Evolutionary conservation across 2,329 filamentous ascomycete genomes (phyloP), one percentile per base, ranked within the genome.

Genomic region (Cladosporium sp.): DNA sequence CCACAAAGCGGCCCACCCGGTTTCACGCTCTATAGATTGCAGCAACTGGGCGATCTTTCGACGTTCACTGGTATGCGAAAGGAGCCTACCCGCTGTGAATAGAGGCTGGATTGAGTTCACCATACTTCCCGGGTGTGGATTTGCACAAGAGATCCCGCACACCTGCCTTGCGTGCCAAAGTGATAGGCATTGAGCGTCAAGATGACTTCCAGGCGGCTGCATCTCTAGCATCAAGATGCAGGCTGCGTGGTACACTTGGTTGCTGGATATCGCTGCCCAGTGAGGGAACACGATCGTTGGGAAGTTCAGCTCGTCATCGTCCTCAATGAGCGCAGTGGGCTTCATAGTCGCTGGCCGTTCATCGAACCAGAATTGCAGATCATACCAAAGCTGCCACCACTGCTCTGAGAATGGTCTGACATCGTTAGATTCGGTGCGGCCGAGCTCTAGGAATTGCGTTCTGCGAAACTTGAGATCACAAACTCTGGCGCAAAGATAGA

Each of bases 231-330:
- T 64, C 0, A 82, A 64, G 5, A 82, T 64, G 75, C 80, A 80
- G 2, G 79, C 78, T 0, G 79, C 79, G 60, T 83, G 81, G 64
- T 81, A 82, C 0, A 82, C 67, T 62, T 82, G 80, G 60, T 82
- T 83, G 6, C 71, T 72, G 5, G 76, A 70, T 4, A 73, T 63
- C 0, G 73, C 74, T 1, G 74, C 71, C 2, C 73, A 73, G 38
- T 73, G 75, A 1, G 74, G 74, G 60, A 78, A 79, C 0, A 81
- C 65, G 12, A 81, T 67, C 0, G 74, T 67, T 7, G 71, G 71
- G 45, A 72, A 73, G 5, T 15, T 37, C 2, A 63, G 52, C 0
- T 25, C 36, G 19, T 58, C 25, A 30, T 59, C 63, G 36, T 52
- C 60, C 34, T 39, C 51, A 1, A 65, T 64, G 3, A 66, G 60